phyloP scores from a whole-genome alignment of 805 yeast species.

The Saccharomycopsis synnaedendra region DNA sequence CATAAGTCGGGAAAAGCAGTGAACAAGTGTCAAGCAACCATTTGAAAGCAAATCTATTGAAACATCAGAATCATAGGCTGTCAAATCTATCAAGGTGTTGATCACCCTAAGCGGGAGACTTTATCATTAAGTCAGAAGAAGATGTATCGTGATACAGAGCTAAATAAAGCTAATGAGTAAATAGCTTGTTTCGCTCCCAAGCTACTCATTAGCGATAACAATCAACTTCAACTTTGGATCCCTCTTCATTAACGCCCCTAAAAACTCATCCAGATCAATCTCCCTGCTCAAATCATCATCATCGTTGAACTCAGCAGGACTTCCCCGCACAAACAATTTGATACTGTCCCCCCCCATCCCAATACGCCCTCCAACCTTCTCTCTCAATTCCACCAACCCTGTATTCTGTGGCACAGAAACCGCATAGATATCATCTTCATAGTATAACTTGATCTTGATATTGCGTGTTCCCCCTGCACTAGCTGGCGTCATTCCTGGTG shows the following conservation, averaged over 20 bases:
- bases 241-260: conserved; percentile 10
- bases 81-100: no score
- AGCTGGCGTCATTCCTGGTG: background rate
- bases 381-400: conserved; percentile 36
- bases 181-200: conserved; percentile 19
- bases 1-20: no score
- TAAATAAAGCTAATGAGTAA: no score
- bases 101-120: no score
- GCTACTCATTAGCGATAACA: conserved; percentile 23
- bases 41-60: no score
- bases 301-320: conserved; percentile 3
- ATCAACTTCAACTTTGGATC: conserved; percentile 24
- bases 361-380: conserved; percentile 41
- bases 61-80: no score
- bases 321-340: conserved; percentile 26
- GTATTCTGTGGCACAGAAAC: conserved; percentile 40
- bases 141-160: no score
- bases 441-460: conserved; percentile 62
- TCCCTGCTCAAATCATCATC: conserved; percentile 25
- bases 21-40: no score
- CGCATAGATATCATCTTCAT: conserved; percentile 74
- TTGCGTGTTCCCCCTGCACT: conserved; percentile 20
- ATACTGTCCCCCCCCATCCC: conserved; percentile 25
- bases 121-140: no score
- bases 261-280: conserved; percentile 13